Base-by-base conservation (phyloP, 495 filamentous ascomycete genomes). In the Glarea lozoyensis region DNA sequence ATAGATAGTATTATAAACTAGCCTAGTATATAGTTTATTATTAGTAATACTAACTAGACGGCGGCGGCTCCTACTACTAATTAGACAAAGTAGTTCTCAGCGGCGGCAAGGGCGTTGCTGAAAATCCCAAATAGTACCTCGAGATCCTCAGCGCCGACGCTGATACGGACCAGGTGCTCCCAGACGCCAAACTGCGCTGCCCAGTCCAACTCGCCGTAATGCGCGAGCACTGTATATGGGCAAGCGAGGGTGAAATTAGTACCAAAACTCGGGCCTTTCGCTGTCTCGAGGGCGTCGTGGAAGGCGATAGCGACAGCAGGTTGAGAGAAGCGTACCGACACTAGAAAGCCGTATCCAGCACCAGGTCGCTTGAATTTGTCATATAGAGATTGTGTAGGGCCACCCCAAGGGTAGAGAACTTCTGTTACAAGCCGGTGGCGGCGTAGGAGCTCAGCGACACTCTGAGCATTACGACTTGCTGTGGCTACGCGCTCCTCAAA, bases 221-320 rank as follows among this genome's bases (percentile, higher is more conserved):
- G 90, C 18, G 90, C 89, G 18, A 95, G 62, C 9, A 96, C 59
- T 16, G 88, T 84, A 50, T 92, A 96, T 7, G 88, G 89, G 25
- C 78, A 90, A n/a, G 60, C 79, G 27, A 96, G 65, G 0, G 89
- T 95, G 59, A 95, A 95, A 55, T 96, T 95, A 0, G 89, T 94
- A 1, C 90, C 89, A 18, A 96, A 69, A 55, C 87, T 94, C 1
- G 89, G 89, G 0, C 89, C 89, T 60, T 95, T 96, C 23, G 80
- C 73, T 0, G 85, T 86, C 47, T 94, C 80, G 3, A 96, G 60
- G 17, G 73, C 70, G 58, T 96, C 88, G 63, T 82, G 92, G 60
- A 94, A 94, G 0, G 73, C 72, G 22, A 84, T 64, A n/a, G 88
- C 84, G 27, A 86, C 81, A 4, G 63, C 61, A 13, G 63, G 73